Base-by-base conservation (phyloP, 768 basidiomycete species). In the Amylocystis lapponica region DNA sequence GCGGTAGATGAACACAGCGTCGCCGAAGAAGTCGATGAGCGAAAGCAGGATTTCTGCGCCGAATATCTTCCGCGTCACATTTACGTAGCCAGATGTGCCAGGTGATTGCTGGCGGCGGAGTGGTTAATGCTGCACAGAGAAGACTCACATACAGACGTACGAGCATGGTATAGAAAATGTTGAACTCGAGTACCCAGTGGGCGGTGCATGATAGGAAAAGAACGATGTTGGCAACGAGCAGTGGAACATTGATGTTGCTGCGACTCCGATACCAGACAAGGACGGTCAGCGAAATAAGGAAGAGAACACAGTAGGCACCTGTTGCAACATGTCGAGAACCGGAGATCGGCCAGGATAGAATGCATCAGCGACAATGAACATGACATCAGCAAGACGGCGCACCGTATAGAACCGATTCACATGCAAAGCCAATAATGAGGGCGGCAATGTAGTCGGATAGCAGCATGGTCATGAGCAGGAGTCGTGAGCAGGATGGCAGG, bases 1-100 rank as follows among this genome's bases (percentile, higher is more conserved):
- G 26, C 72, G 71, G 43, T 70, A 71, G 22, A 67, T 48, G 26
- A 70, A 58, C 33, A 63, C 47, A 27, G 60, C 12, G 49, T 68
- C 57, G 2, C 66, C 67, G 17, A 66, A 23, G 31, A 70, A 59
- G 48, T 68, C 66, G 0, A 59, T 56, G 26, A 67, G 37, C 1
- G 66, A 65, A 41, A 69, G 59, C 29, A 70, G 46, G 17, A 65
- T 46, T 48, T 68, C 67, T 4, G 66, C 65, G 3, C 49, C 69
- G 4, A 57, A 25, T 39, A 65, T 61, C 16, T 19, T 25, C 3
- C 16, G 45, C 1, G 62, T 69, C 55, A 68, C 66, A 21, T 56
- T 30, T 4, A 61, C 49, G 45, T 44, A 67, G 3, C 44, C 36
- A 8, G 19, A 3, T 14, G 66, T 62, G 1, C 65, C 64, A 3